Evolutionary conservation across 2,329 filamentous ascomycete genomes (phyloP).

Genomic region (Teratosphaeria zuluensis): DNA sequence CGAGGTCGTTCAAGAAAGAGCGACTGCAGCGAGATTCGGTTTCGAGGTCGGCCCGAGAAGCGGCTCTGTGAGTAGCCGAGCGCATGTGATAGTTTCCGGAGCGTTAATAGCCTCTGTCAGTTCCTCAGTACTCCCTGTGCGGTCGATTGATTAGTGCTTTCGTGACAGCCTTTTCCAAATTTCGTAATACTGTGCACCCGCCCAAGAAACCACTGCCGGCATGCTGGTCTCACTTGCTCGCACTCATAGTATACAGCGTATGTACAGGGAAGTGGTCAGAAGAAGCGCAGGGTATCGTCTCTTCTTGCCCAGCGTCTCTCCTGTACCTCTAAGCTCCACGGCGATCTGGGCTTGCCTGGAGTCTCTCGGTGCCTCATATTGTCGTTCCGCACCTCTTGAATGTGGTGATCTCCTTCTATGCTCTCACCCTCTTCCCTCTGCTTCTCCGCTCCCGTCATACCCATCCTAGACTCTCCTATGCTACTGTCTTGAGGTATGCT

Average conservation of each 20-base stretch:
- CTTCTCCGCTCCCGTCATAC: not conserved
- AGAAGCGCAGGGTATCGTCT: not conserved
- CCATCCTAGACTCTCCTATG: slow-evolving; percentile 36
- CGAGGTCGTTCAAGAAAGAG: no score
- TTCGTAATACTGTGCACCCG: not conserved
- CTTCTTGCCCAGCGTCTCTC: not conserved
- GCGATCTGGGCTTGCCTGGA: not conserved
- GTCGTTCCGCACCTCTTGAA: not conserved
- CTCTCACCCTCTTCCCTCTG: not conserved
- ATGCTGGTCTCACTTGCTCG: not conserved
- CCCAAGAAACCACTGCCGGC: not conserved
- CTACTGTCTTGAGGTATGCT: slow-evolving; percentile 58
- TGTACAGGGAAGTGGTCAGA: not conserved
- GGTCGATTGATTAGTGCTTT: not conserved
- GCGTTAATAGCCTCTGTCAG: no score
- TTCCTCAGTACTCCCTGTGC: no score
- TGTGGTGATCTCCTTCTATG: not conserved
- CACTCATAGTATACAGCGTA: not conserved
- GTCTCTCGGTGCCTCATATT: not conserved
- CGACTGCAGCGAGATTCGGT: no score
- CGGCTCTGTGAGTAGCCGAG: no score
- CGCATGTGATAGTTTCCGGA: no score
- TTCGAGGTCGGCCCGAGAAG: no score
- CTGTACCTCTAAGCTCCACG: not conserved
- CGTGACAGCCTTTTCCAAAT: not conserved